Evolutionary conservation across 2,329 filamentous ascomycete genomes (phyloP), one percentile per base, ranked within the genome.

Genomic region (Monilinia aucupariae): DNA sequence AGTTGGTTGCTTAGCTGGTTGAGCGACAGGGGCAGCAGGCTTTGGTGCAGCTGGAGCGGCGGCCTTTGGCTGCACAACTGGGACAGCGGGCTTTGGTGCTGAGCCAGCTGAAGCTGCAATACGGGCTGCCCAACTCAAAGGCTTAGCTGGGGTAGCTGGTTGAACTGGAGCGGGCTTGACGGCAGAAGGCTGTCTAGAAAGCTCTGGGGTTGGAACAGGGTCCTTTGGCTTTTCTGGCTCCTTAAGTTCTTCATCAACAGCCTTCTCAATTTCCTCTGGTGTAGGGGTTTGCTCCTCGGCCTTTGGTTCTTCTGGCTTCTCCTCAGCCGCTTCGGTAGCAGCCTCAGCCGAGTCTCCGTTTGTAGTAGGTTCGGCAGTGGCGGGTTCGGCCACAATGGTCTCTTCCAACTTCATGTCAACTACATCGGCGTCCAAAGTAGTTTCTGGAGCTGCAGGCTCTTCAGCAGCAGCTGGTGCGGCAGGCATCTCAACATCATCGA

Each of bases 371-470:
- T 71, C 66, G 37, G 72, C 72, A 59, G 22, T 49, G 22, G 72
- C 70, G 64, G 74, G 73, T 59, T 74, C 73, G 37, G 70, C 76
- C 72, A 69, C 74, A 47, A 77, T 74, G 68, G 79, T 80, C 72
- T 91, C 83, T 77, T 93, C 87, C 27, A 92, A 82, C 81, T 91
- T 91, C 79, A 91, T 81, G 74, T 91, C 88, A 47, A 92, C 83
- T 70, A 82, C 80, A 27, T 78, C 75, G 47, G 78, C 76, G 63
- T 85, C 80, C 48, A 80, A 70, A 45, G 69, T 56, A 53, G 41
- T 8, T 58, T 47, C 54, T 47, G 59, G 48, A 45, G 59, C 10
- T 34, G 66, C 71, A 22, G 74, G 53, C 47, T 76, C 71, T 68
- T 78, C 76, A 37, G 69, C 72, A 30, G 75, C 43, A 39, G 65